phyloP scores from a whole-genome alignment of 2,329 filamentous ascomycete species.

The Aspergillus niger region DNA sequence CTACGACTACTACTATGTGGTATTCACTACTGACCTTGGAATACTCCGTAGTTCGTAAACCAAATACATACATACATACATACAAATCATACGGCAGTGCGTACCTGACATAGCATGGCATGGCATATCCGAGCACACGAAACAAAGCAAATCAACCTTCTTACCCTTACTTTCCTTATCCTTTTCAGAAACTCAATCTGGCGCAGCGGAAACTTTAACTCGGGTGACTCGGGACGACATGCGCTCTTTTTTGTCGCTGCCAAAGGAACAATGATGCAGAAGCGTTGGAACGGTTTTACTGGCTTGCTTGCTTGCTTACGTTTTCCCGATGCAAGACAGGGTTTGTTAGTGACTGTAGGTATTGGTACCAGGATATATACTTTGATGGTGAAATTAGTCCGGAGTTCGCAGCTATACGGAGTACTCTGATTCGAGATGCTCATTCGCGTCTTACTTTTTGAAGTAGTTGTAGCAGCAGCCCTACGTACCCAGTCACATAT shows the following conservation, averaged over 20 bases:
- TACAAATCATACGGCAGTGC: background rate
- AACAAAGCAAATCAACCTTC: background rate
- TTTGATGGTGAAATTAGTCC: too few relatives aligned
- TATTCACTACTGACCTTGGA: background rate
- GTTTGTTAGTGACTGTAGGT: too few relatives aligned
- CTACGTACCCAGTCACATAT: too few relatives aligned
- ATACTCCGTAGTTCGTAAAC: background rate
- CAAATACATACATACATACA: background rate
- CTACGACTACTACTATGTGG: too few relatives aligned
- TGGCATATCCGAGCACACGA: background rate
- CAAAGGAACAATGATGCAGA: constrained; percentile 14
- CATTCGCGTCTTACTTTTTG: too few relatives aligned
- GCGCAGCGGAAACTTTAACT: constrained; percentile 15
- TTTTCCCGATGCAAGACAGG: too few relatives aligned
- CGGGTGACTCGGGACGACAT: too few relatives aligned
- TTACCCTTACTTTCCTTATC: background rate
- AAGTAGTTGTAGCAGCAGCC: too few relatives aligned
- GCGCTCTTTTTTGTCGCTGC: too few relatives aligned
- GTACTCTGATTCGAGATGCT: too few relatives aligned
- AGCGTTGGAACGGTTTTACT: constrained; percentile 4
- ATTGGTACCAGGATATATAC: too few relatives aligned
- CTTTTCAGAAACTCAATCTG: background rate
- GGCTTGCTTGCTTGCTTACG: background rate
- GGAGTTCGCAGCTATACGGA: too few relatives aligned
- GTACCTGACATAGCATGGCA: background rate